A percentile compares a stretch with the other conserved stretches of the same genome.
Conservation (phyloP, 345 rosid species). For the Sapria himalayana region DNA sequence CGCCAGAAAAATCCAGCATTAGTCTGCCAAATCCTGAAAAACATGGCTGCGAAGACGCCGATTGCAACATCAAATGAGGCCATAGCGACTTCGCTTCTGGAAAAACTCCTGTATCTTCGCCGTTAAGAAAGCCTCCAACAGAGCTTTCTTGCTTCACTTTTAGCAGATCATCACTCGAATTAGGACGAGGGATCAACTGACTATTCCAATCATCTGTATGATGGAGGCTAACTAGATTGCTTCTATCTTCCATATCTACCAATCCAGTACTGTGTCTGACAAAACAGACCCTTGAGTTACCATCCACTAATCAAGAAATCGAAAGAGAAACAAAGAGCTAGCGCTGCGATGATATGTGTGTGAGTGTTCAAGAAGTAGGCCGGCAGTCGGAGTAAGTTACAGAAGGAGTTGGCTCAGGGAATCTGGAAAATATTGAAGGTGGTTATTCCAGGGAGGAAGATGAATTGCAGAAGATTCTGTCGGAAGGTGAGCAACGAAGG, state of each 20-base stretch:
- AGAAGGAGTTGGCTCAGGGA: conserved; percentile 25
- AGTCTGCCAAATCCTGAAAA: conserved; percentile 36
- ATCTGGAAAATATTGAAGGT: conserved; percentile 8
- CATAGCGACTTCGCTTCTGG: conserved; percentile 19
- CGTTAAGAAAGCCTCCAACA: conserved; percentile 20
- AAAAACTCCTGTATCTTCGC: conserved; percentile 22
- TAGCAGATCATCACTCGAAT: conserved; percentile 16
- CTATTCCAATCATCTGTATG: conserved; percentile 52
- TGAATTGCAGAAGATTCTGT: conserved; percentile 6
- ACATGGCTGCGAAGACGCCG: conserved; percentile 36
- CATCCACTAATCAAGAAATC: neutral
- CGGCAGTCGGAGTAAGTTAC: conserved; percentile 16
- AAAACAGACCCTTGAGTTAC: conserved; percentile 1
- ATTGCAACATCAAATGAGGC: conserved; percentile 20
- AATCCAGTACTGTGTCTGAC: conserved; percentile 38
- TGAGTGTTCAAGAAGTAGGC: neutral
- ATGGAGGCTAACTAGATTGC: conserved; percentile 21
- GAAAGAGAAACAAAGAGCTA: neutral
- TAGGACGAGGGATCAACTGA: conserved; percentile 30
- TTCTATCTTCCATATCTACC: conserved; percentile 36
- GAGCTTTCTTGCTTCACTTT: conserved; percentile 55
- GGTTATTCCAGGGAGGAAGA: conserved; percentile 5
- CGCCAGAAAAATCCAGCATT: conserved; percentile 54
- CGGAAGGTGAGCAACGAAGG: conserved; percentile 6
- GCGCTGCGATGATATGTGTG: neutral